phyloP scores from a whole-genome alignment of 2,329 filamentous ascomycete species.

The Fusarium foetens region DNA sequence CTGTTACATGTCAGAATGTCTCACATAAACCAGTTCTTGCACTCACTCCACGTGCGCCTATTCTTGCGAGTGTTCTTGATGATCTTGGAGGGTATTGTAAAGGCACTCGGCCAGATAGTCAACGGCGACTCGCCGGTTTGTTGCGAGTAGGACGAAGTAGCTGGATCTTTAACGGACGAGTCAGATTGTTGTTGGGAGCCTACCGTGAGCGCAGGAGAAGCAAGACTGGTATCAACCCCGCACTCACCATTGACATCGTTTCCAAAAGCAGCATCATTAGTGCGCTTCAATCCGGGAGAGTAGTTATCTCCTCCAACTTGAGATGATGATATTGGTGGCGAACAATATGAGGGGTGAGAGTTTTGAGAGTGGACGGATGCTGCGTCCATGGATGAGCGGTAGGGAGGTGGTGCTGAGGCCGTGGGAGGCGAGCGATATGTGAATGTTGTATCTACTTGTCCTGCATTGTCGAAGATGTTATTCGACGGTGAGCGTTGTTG shows the following conservation, averaged over 20 bases:
- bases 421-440: slow-evolving; percentile 25
- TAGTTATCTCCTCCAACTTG: not conserved
- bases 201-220: slow-evolving; percentile 33
- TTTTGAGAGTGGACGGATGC: slow-evolving; percentile 4
- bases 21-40: rapidly evolving
- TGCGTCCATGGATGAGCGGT: slow-evolving; percentile 24
- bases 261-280: slow-evolving; percentile 28
- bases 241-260: slow-evolving; percentile 24
- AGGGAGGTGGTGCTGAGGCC: slow-evolving; percentile 25
- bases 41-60: slow-evolving; percentile 52
- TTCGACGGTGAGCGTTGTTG: slow-evolving; percentile 19
- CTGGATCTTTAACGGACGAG: not conserved
- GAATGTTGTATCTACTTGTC: not conserved
- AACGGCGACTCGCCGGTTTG: slow-evolving; percentile 18
- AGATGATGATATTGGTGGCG: slow-evolving; percentile 14
- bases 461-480: not conserved
- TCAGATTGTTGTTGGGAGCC: slow-evolving; percentile 23
- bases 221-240: slow-evolving; percentile 14
- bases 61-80: slow-evolving; percentile 47
- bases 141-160: slow-evolving; percentile 5
- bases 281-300: slow-evolving; percentile 17
- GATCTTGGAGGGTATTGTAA: slow-evolving; percentile 44
- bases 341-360: slow-evolving; percentile 20
- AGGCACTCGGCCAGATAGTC: slow-evolving; percentile 47
- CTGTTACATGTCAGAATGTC: slow-evolving; percentile 9